phyloP scores from a whole-genome alignment of 306 rosid genomes.

The Begonia masoniana region DNA sequence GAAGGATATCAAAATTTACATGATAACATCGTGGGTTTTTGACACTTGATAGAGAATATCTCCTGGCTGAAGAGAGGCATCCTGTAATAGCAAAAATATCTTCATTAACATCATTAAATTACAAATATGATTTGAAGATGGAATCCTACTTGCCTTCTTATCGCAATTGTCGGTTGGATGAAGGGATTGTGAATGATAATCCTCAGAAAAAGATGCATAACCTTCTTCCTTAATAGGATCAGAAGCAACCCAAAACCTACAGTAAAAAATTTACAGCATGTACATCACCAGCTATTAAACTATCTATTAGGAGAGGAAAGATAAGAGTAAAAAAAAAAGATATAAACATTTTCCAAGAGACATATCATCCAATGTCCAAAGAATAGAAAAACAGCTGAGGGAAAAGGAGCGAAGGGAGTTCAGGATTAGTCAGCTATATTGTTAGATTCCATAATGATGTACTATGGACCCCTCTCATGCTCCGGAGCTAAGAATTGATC shows the following conservation, averaged over 20 bases:
- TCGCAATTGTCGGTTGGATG: slow-evolving; percentile 25
- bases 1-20: slow-evolving; percentile 15
- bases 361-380: too few relatives aligned
- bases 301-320: too few relatives aligned
- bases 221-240: slow-evolving; percentile 22
- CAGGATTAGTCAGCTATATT: too few relatives aligned
- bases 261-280: background rate
- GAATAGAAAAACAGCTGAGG: too few relatives aligned
- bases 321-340: too few relatives aligned
- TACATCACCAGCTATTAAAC: too few relatives aligned
- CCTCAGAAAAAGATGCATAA: slow-evolving; percentile 15
- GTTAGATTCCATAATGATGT: too few relatives aligned
- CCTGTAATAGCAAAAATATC: slow-evolving; percentile 18
- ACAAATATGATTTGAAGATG: too few relatives aligned
- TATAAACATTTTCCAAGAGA: too few relatives aligned
- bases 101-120: slow-evolving; percentile 1
- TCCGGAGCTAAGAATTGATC: too few relatives aligned
- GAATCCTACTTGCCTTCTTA: slow-evolving; percentile 32
- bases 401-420: too few relatives aligned
- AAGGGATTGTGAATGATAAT: slow-evolving; percentile 14
- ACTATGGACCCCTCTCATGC: too few relatives aligned
- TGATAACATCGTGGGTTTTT: slow-evolving; percentile 39
- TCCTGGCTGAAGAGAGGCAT: slow-evolving; percentile 23
- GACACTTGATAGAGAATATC: slow-evolving; percentile 46
- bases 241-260: slow-evolving; percentile 28